Base-by-base conservation (phyloP, 2,329 filamentous ascomycete species). In the Uncinocarpus reesii region DNA sequence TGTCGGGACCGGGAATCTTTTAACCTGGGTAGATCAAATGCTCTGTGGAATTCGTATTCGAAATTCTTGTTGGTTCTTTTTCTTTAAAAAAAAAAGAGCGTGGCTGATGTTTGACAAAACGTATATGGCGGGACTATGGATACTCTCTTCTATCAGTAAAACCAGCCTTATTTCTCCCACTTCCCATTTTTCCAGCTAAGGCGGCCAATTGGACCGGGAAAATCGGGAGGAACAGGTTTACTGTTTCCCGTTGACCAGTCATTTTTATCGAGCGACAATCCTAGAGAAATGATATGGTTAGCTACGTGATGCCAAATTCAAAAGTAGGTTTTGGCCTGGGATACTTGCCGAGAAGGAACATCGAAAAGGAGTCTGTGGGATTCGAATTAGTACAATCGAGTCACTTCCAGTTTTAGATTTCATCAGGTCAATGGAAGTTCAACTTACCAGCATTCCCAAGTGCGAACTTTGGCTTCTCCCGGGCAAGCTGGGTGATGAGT, bases 171-270 rank as follows among this genome's bases (percentile, higher is more conserved):
- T 15, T 40, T 40, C 21, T 45, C 8, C 42, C 42, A 45, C 29
- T 31, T 35, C 16, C 32, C 42, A 18, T 36, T 13, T 5, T 20
- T 45, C 42, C 42, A 45, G 16, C 7, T 7, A 10, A 37, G 42
- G 31, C 42, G 31, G 29, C 31, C 20, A 20, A 45, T 45, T 32
- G 42, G 42, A 18, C 42, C 42, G 10, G 4, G 42, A 24, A 45
- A 36, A 21, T 36, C 32, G 23, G 42, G 31, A 37, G 42, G 42
- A 18, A 45, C 31, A 11, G 42, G 42, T 26, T 36, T 45, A 45
- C 42, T 45, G 18, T 10, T 24, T 21, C 42, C 42, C 15, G 42
- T 45, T 28, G 42, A 45, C 42, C 42, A 45, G 29, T 45, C 42
- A 18, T 45, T 45, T 21, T 45, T 45, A 15, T 45, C 31, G 28